Evolutionary conservation across 2,329 filamentous ascomycete species (phyloP).

Genomic region (Cladophialophora exuberans): DNA sequence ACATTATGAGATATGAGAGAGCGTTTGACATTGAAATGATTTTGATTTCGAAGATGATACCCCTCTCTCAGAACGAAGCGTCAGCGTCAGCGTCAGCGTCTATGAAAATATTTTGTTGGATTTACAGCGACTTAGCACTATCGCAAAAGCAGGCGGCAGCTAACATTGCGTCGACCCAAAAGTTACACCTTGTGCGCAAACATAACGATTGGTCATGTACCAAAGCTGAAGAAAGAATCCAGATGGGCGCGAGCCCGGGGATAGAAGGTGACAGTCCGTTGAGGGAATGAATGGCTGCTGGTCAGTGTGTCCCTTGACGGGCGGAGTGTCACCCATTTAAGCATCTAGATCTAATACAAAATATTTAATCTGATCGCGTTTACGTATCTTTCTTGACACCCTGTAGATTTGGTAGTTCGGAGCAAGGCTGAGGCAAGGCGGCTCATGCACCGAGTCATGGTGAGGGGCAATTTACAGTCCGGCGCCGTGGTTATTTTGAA

Average conservation of each 20-base stretch:
- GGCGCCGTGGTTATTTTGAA: conserved; percentile 8
- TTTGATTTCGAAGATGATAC: conserved; percentile 17
- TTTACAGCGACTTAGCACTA: conserved; percentile 9
- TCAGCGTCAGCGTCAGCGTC: conserved; percentile 1
- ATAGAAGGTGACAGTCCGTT: conserved; percentile 4
- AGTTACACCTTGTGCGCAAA: neutral
- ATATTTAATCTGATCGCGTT: conserved; percentile 8
- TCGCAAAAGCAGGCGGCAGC: neutral
- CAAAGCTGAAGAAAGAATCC: conserved; percentile 11
- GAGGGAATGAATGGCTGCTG: conserved; percentile 11
- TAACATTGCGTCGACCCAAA: conserved; percentile 6
- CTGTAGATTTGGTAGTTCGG: neutral
- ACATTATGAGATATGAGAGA: conserved; percentile 9
- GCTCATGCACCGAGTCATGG: conserved; percentile 2
- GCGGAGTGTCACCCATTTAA: neutral
- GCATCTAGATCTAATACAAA: conserved; percentile 19
- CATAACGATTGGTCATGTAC: conserved; percentile 1
- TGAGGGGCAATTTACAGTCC: no score
- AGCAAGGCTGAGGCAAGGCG: conserved; percentile 10
- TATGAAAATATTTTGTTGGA: conserved; percentile 3
- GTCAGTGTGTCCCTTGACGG: neutral
- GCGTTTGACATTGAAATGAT: conserved; percentile 4
- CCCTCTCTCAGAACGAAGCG: conserved; percentile 17
- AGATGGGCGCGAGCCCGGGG: conserved; percentile 18
- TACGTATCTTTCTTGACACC: no score